These are phyloP conservation scores for Lichtheimia ramosa DNA, from an alignment of 371 early-diverging fungal genomes.

Conservation along the genomic window DNA sequence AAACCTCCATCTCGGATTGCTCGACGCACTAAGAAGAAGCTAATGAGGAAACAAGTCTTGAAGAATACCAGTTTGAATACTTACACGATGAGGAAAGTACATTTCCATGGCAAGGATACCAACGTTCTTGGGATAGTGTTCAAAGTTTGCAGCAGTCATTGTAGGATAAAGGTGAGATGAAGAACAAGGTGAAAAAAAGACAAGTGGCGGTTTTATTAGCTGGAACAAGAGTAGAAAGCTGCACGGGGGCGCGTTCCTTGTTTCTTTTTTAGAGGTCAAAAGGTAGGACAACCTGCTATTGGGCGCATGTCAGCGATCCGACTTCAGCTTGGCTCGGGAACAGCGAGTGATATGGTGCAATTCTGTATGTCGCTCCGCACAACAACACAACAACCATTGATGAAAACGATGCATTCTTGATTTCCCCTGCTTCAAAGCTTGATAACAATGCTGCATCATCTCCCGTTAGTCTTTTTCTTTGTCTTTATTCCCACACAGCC, in stretches of 20 bases:
- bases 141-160: slow-evolving; percentile 35
- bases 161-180: background rate
- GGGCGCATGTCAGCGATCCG: slow-evolving; percentile 1
- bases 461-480: background rate
- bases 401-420: no score
- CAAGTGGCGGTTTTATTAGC: background rate
- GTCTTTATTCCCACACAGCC: background rate
- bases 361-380: background rate
- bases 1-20: slow-evolving; percentile 85
- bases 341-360: background rate
- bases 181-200: slow-evolving; percentile 3
- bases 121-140: slow-evolving; percentile 75
- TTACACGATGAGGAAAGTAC: slow-evolving; percentile 82
- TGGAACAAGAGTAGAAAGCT: slow-evolving; percentile 11
- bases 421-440: slow-evolving; percentile 10
- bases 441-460: slow-evolving; percentile 12
- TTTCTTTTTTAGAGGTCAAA: background rate
- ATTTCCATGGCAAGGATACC: slow-evolving; percentile 93
- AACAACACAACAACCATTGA: background rate
- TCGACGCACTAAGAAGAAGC: slow-evolving; percentile 71
- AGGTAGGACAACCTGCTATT: slow-evolving; percentile 5
- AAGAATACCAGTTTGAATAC: background rate
- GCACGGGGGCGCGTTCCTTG: slow-evolving; percentile 1
- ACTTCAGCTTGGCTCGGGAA: background rate
- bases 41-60: background rate